Conservation (phyloP, 768 basidiomycete genomes). For the Pleurotus citrinopileatus region DNA sequence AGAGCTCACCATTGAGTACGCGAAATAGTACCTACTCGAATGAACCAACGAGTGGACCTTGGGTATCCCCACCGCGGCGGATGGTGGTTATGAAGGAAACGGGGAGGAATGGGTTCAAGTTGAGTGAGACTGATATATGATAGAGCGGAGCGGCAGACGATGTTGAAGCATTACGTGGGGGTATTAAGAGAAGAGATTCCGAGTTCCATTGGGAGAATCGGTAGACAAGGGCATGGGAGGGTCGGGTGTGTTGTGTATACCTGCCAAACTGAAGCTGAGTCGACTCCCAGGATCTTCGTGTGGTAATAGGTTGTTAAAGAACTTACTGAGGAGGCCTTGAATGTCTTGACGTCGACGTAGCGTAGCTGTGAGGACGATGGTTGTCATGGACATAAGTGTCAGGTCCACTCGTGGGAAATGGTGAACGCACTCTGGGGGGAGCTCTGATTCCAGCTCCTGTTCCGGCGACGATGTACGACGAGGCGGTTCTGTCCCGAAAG, state of each 20-base stretch:
- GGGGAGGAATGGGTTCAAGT: slow-evolving; percentile 45
- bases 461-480: neutral
- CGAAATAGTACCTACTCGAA: slow-evolving; percentile 30
- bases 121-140: slow-evolving; percentile 38
- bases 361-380: neutral
- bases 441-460: neutral
- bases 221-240: slow-evolving; percentile 33
- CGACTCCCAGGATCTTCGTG: neutral
- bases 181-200: slow-evolving; percentile 34
- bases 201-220: slow-evolving; percentile 34
- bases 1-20: neutral
- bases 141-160: slow-evolving; percentile 28
- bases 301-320: no score
- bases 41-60: slow-evolving; percentile 31
- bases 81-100: slow-evolving; percentile 41
- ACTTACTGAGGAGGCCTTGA: slow-evolving; percentile 1
- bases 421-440: neutral
- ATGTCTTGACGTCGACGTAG: neutral
- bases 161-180: slow-evolving; percentile 19
- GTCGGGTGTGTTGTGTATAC: slow-evolving; percentile 13
- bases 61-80: slow-evolving; percentile 21
- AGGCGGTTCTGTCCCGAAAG: neutral
- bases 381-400: neutral
- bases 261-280: neutral
- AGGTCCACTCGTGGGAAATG: neutral